Evolutionary conservation across 2,329 filamentous ascomycete genomes (phyloP), one percentile per base, ranked within the genome.

Genomic region (Trichoderma breve): DNA sequence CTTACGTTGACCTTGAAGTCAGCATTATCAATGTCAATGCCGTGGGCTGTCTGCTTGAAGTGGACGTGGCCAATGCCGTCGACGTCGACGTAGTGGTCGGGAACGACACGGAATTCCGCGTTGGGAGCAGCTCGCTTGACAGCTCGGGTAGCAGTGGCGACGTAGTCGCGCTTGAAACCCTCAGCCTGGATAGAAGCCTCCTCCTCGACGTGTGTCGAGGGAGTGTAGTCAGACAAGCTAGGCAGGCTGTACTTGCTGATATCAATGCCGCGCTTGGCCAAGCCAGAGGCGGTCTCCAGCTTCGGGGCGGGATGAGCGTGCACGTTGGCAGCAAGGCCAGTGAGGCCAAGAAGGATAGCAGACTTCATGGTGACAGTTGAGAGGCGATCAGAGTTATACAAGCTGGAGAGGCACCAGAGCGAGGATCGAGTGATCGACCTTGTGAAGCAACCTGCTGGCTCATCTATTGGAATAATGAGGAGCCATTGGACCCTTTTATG

Each of bases 1-100:
- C 86, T 80, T 75, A 89, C 86, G 73, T 90, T 90, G 62, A 90
- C 86, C 66, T 89, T 89, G 75, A 89, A 88, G 76, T 88, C 86
- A 1, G 85, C 86, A 75, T 90, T 90, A 75, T 89, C 88, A 72
- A 90, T 85, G 73, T 90, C 88, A 28, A 90, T 77, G 1, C 85
- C 88, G 69, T 89, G 86, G 7, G 82, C 80, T 0, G 87, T 89
- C 79, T 90, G 88, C 79, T 86, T 87, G 76, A 90, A 88, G 77
- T 88, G 84, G 74, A 89, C 86, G 75, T 90, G 88, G 0, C 82
- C 83, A 72, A 90, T 81, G 9, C 87, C 87, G 69, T 88, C 88
- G 60, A 75, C 78, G n/a, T 87, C 84, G 12, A 86, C 81, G 64
- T 89, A 90, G 75, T 85, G 82, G 75, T 89, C 87, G 0, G 83